Percentiles rank a stretch among this genome's conserved stretches.
These are phyloP conservation scores for Ashbya aceris DNA, from an alignment of 1,139 yeast genomes.

Conservation along the genomic window DNA sequence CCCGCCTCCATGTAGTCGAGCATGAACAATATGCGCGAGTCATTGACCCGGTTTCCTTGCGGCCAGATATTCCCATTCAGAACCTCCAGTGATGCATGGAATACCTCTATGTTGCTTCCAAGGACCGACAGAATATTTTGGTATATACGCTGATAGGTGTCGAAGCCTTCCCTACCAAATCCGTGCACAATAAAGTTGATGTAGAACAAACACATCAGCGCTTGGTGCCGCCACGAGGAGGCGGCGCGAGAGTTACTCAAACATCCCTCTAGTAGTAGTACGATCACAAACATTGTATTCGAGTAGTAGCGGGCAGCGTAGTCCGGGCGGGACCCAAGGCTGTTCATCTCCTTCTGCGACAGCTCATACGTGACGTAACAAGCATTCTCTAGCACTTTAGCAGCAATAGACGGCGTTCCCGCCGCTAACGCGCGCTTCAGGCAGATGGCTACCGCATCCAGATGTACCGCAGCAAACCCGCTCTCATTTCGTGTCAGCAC, in stretches of 20 bases:
- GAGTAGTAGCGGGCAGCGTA: conserved; percentile 16
- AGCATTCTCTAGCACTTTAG: conserved; percentile 6
- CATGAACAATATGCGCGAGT: conserved; percentile 19
- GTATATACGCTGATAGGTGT: conserved; percentile 18
- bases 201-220: conserved; percentile 15
- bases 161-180: conserved; percentile 23
- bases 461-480: conserved; percentile 3
- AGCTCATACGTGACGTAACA: conserved; percentile 12
- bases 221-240: conserved; percentile 12
- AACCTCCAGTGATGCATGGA: conserved; percentile 4
- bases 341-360: conserved; percentile 11
- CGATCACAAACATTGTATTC: conserved; percentile 15
- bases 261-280: conserved; percentile 18
- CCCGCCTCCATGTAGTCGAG: conserved; percentile 20
- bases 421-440: conserved; percentile 3
- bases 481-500: conserved; percentile 8
- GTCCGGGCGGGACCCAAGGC: conserved; percentile 7
- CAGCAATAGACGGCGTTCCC: conserved; percentile 1
- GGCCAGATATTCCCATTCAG: conserved; percentile 14
- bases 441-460: conserved; percentile 6
- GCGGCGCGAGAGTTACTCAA: conserved; percentile 7
- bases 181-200: conserved; percentile 22
- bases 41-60: conserved; percentile 14
- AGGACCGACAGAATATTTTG: conserved; percentile 4
- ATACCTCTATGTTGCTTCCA: conserved; percentile 1